Evolutionary conservation across 202 grass and related monocot species (phyloP), one percentile per base, ranked within the genome.

Genomic region (Schoenoplectus triqueter): DNA sequence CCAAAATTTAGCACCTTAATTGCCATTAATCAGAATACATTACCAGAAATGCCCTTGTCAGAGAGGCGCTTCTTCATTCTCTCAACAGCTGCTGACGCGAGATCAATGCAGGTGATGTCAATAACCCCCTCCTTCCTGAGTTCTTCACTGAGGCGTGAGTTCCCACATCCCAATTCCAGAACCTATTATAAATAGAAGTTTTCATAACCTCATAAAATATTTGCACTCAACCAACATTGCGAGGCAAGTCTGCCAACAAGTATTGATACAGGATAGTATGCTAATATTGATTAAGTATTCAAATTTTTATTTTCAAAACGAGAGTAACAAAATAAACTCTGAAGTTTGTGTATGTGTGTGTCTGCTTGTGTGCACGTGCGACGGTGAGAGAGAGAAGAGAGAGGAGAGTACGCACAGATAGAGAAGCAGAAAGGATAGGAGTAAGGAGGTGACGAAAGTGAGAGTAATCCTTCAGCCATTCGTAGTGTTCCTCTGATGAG

Each of bases 381-480:
- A 31, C 31, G 2, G 2, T 0, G 63, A 10, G 19, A 7, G 46
- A 39, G 45, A 60, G 5, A 31, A 31, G 31, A 31, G 71, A 15
- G 7, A 7, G 1, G 42, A 56, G n/a, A 84, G 39, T 47, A 81
- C 78, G 74, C 10, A 91, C 89, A 66, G 92, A 91, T 70, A 90
- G 67, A 77, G 88, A 87, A 10, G 95, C 87, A 61, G 81, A 86
- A 86, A 98, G 91, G 56, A 98, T 88, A 48, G 95, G 95, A 41
- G 67, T 64, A 59, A 98, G 91, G 86, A 95, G 91, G 84, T 98
- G 95, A 73, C 86, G 91, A 90, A 98, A 94, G 87, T 94, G 95
- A 62, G 93, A 98, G 88, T 89, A 98, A 84, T 95, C 93, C 86
- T 95, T 94, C 56, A 91, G 69, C 95, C 95, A 98, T 86, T 98